Evolutionary conservation across 495 filamentous ascomycete genomes (phyloP).

Genomic region (Ramalina intermedia): DNA sequence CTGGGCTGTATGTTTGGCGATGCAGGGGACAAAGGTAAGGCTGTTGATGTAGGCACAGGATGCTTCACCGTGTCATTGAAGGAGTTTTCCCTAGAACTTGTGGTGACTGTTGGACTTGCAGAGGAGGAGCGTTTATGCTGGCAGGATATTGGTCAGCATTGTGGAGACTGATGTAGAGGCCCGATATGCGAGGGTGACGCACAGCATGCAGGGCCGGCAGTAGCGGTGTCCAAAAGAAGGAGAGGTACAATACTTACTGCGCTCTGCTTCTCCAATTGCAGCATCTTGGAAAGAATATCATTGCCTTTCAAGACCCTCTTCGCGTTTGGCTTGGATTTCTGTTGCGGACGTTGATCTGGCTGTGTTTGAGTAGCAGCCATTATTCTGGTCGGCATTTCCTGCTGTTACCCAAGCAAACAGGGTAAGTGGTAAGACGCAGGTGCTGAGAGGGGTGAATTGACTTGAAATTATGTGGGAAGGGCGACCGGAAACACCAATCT

Average conservation of each 20-base stretch:
- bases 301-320: slow-evolving; percentile 7
- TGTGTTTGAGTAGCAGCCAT: background rate
- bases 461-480: no score
- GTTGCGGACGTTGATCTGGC: background rate
- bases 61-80: background rate
- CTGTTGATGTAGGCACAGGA: background rate
- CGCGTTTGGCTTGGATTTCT: slow-evolving; percentile 2
- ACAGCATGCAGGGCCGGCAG: background rate
- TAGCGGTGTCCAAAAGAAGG: background rate
- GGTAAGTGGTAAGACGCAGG: no score
- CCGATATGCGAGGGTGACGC: background rate
- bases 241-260: slow-evolving; percentile 7
- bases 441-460: no score
- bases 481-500: no score
- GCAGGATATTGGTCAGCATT: background rate
- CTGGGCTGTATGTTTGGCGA: slow-evolving; percentile 1
- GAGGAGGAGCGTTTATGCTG: slow-evolving; percentile 10
- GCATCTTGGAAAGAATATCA: slow-evolving; percentile 15
- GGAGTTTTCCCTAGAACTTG: background rate
- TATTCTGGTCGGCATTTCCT: no score
- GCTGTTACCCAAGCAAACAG: no score
- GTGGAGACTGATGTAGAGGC: background rate
- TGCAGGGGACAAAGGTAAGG: background rate
- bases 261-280: slow-evolving; percentile 18
- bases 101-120: slow-evolving; percentile 4